These are phyloP conservation scores for Citrus australasica DNA, from an alignment of 345 rosid species.

Conservation along the genomic window DNA sequence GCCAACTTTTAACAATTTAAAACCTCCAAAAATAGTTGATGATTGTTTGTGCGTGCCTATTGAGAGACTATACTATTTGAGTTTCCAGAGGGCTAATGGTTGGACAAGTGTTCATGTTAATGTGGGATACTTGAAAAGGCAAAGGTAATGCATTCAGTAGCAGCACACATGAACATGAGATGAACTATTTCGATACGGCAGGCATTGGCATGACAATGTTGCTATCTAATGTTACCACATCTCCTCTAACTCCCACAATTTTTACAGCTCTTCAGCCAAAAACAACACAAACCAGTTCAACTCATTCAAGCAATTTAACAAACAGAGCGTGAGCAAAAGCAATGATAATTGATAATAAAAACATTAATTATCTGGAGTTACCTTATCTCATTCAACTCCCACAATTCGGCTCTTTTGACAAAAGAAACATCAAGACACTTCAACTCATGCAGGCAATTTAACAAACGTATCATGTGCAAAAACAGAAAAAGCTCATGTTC, in stretches of 20 bases:
- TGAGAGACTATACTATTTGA: no score
- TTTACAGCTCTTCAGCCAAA: not conserved
- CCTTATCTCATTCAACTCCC: not conserved
- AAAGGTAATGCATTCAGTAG: no score
- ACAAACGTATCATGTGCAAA: not conserved
- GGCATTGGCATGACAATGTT: not conserved
- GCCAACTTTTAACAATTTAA: no score
- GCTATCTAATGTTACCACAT: not conserved
- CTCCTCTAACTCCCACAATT: not conserved
- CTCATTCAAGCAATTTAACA: conserved; percentile 5
- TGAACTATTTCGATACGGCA: no score
- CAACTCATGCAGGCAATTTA: not conserved
- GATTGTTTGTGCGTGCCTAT: no score
- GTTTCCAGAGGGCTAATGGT: no score
- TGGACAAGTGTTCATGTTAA: no score
- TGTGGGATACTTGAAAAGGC: no score
- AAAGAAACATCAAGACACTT: not conserved
- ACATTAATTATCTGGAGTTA: not conserved
- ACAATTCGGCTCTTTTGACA: not conserved
- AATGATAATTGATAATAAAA: no score
- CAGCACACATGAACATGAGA: no score
- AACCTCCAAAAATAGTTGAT: no score
- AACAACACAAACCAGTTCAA: not conserved
- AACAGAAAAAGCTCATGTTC: not conserved
- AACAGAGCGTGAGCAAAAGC: not conserved